Conservation (phyloP, 352 stramenopile species). For the Globisporangium solare region DNA sequence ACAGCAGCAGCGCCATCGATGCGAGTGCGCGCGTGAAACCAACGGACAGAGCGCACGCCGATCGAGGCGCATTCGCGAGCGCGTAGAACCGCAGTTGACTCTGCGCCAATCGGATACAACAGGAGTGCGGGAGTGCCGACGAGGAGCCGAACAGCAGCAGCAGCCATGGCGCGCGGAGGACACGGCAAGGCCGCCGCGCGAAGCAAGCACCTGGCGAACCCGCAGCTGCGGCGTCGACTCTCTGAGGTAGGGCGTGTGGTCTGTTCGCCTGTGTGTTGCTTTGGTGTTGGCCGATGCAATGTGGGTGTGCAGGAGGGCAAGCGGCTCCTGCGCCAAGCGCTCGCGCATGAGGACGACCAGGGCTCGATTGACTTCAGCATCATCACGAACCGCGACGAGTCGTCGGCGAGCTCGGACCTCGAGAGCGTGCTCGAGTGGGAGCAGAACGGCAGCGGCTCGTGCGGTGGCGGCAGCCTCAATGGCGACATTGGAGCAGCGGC, state of each 20-base stretch:
- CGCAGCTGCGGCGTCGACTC: slow-evolving; percentile 29
- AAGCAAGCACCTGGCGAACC: slow-evolving; percentile 16
- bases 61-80: no score
- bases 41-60: background rate
- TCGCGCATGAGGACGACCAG: slow-evolving; percentile 32
- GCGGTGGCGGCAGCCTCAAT: background rate
- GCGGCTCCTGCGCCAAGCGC: slow-evolving; percentile 41
- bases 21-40: slow-evolving; percentile 1
- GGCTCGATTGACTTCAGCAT: slow-evolving; percentile 28
- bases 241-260: no score
- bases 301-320: slow-evolving; percentile 38
- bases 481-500: slow-evolving; percentile 1
- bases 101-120: no score
- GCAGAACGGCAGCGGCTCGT: slow-evolving; percentile 10
- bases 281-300: no score
- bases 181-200: background rate
- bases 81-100: no score
- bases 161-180: slow-evolving; percentile 5
- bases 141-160: no score
- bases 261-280: no score
- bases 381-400: slow-evolving; percentile 37
- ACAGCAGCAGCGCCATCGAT: no score
- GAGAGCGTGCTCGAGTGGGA: slow-evolving; percentile 52
- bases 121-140: no score
- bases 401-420: slow-evolving; percentile 56